These are phyloP conservation scores for Pythium apleroticum DNA, from an alignment of 352 stramenopile genomes.

Conservation along the genomic window DNA sequence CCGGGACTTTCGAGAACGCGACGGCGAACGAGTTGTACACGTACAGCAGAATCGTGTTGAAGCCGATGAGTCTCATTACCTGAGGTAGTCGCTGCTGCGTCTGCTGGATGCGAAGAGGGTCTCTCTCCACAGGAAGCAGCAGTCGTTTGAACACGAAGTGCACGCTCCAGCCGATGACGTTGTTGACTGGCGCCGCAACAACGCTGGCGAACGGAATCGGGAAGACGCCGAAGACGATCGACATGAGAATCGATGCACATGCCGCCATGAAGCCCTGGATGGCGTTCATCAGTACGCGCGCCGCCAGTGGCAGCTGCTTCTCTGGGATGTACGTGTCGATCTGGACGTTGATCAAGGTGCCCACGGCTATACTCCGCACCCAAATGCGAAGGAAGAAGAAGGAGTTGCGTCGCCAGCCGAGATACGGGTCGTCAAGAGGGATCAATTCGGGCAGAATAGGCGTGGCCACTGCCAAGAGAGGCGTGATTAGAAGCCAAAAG, in stretches of 20 bases:
- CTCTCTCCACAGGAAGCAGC: neutral
- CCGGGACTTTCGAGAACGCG: neutral
- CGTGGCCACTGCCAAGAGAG: neutral
- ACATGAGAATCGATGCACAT: neutral
- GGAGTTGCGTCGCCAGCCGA: neutral
- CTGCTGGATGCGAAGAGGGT: neutral
- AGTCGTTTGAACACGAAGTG: neutral
- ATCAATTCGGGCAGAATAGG: neutral
- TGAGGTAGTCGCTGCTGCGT: neutral
- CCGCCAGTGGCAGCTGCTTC: neutral
- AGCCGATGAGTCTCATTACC: neutral
- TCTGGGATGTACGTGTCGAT: constrained; percentile 2
- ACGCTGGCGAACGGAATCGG: neutral
- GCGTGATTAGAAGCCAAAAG: neutral
- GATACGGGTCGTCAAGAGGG: neutral
- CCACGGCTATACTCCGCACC: neutral
- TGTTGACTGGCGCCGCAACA: neutral
- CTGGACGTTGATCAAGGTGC: neutral
- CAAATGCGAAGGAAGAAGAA: neutral
- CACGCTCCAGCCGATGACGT: neutral
- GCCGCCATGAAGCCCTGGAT: neutral
- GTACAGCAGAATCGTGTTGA: neutral
- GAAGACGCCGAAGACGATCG: neutral
- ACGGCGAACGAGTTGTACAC: neutral
- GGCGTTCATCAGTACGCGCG: neutral